Base-by-base conservation (phyloP, 176 grass and related monocot genomes). In the Thalia dealbata region DNA sequence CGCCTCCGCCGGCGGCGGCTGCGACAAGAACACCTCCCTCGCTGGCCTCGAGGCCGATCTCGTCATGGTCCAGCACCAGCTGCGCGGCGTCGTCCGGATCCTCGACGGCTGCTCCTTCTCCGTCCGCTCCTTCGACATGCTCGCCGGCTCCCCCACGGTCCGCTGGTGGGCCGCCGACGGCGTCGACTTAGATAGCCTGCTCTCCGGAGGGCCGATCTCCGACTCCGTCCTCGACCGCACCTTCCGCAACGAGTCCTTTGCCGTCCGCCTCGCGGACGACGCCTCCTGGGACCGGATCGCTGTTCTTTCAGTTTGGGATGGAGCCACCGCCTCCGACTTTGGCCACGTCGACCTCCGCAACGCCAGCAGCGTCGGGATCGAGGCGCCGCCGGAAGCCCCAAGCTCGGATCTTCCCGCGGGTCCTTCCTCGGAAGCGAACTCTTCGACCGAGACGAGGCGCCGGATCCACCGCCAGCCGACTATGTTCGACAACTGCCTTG, bases 101-200 rank as follows among this genome's bases (percentile, higher is more conserved):
- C 52, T 96, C 3, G 89, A 96, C 70, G 92, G 86, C 24, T 96
- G 92, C 73, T 90, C 92, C 51, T 92, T 96, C 92, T 81, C 80
- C 58, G 81, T 96, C 62, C 23, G 84, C 1, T 66, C 71, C 6
- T 84, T 96, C 75, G 92, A 96, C 80, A 91, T 92, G 86, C 89
- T 90, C 38, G 75, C 86, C 15, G 92, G 92, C 43, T 96, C 89
- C 41, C 18, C 84, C 7, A 71, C 62, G 3, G 86, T 90, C 13
- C 78, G 84, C 8, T 96, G 89, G 88, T 96, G 87, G 80, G 88
- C 84, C 50, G 84, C 89, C 15, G 77, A 76, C 7, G 84, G 69
- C 6, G 14, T 76, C 52, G 89, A 87, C 77, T 75, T 96, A 45
- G 0, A 72, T 0, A 73, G 88, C 76, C 85, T 97, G 27, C 69